Conservation (phyloP, 2,329 filamentous ascomycete species). For the Tolypocladium ovalisporum region DNA sequence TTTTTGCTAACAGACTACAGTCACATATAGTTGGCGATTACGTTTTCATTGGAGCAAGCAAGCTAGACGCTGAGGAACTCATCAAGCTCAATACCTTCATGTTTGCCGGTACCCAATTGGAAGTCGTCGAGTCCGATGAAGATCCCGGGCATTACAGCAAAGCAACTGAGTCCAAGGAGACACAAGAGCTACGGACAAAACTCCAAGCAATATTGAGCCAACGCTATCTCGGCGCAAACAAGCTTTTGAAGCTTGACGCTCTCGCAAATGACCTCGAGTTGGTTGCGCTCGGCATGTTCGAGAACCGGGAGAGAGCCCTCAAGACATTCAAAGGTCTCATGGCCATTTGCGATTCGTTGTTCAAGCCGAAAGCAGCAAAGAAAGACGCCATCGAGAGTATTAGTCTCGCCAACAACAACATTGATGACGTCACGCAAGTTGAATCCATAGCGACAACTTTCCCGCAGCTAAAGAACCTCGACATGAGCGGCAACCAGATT, state of each 20-base stretch:
- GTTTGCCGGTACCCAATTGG: slow-evolving; percentile 56
- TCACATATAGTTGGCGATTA: slow-evolving; percentile 58
- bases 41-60: slow-evolving; percentile 55
- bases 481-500: slow-evolving; percentile 77
- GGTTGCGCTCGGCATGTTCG: slow-evolving; percentile 64
- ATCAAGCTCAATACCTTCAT: slow-evolving; percentile 56
- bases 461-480: slow-evolving; percentile 77
- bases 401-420: slow-evolving; percentile 68
- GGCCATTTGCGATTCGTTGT: slow-evolving; percentile 69
- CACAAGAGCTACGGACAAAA: slow-evolving; percentile 54
- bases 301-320: slow-evolving; percentile 55
- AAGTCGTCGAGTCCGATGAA: slow-evolving; percentile 40
- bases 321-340: slow-evolving; percentile 93
- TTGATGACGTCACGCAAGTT: slow-evolving; percentile 61
- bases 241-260: slow-evolving; percentile 73
- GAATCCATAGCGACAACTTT: slow-evolving; percentile 68
- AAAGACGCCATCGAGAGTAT: slow-evolving; percentile 72
- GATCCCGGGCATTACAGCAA: slow-evolving; percentile 20
- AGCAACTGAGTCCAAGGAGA: slow-evolving; percentile 36
- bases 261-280: slow-evolving; percentile 65
- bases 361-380: slow-evolving; percentile 61
- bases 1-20: slow-evolving; percentile 51
- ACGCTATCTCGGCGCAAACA: slow-evolving; percentile 61
- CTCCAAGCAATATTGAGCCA: slow-evolving; percentile 61
- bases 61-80: slow-evolving; percentile 53